Conservation (phyloP, 2,329 filamentous ascomycete genomes). For the Nemania sp. region DNA sequence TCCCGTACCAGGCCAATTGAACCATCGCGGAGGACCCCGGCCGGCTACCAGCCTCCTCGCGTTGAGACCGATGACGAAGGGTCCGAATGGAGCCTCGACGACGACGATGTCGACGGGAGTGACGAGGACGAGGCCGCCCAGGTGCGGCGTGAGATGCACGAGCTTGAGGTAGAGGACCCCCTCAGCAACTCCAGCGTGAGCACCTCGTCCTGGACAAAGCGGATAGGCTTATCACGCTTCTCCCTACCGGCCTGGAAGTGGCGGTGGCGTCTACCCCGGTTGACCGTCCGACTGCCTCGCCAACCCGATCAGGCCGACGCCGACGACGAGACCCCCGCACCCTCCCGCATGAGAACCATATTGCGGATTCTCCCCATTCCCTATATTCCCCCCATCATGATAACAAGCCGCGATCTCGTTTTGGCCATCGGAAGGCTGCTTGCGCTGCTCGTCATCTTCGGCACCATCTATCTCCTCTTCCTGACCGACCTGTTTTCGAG, state of each 20-base stretch:
- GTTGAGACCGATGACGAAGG: slow-evolving; percentile 64
- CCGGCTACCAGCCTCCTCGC: slow-evolving; percentile 77
- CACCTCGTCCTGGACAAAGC: slow-evolving; percentile 57
- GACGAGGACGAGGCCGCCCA: slow-evolving; percentile 57
- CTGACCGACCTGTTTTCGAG: slow-evolving; percentile 79
- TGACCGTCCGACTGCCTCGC: slow-evolving; percentile 55
- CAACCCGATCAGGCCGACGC: slow-evolving; percentile 34
- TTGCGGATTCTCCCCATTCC: slow-evolving; percentile 45
- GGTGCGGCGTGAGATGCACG: slow-evolving; percentile 80
- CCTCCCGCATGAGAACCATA: slow-evolving; percentile 33
- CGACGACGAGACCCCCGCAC: slow-evolving; percentile 23
- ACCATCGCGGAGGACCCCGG: slow-evolving; percentile 48
- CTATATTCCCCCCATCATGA: slow-evolving; percentile 46
- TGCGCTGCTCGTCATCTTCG: slow-evolving; percentile 74
- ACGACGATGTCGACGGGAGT: slow-evolving; percentile 49
- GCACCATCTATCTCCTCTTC: slow-evolving; percentile 82
- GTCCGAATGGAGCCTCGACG: slow-evolving; percentile 51
- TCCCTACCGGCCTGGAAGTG: slow-evolving; percentile 60
- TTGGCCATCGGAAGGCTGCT: slow-evolving; percentile 74
- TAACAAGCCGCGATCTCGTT: slow-evolving; percentile 51
- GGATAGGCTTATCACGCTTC: slow-evolving; percentile 51
- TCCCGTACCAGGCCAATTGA: slow-evolving; percentile 51
- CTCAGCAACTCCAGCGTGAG: slow-evolving; percentile 43
- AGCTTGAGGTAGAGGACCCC: slow-evolving; percentile 84
- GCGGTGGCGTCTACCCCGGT: slow-evolving; percentile 55